A percentile compares a stretch with the other conserved stretches of the same genome.
phyloP scores from a whole-genome alignment of 2,329 filamentous ascomycete species.

The Dothideomycetes sp. region DNA sequence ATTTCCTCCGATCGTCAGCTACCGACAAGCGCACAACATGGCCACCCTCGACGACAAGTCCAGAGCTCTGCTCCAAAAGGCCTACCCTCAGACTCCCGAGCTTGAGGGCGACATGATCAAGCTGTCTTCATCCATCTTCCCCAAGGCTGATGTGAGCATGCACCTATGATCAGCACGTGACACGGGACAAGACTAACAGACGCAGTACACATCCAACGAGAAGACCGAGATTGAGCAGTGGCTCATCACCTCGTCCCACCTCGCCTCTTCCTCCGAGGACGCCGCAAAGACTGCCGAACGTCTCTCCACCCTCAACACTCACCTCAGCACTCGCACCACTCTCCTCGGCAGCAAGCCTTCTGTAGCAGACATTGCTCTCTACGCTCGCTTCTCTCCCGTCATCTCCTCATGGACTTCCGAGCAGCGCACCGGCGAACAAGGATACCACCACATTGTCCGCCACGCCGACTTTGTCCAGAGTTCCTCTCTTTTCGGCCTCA shows the following conservation, averaged over 20 bases:
- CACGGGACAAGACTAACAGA: slow-evolving; percentile 25
- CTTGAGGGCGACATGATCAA: slow-evolving; percentile 25
- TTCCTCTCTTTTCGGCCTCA: slow-evolving; percentile 60
- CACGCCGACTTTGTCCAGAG: slow-evolving; percentile 94
- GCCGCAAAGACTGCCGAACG: slow-evolving; percentile 50
- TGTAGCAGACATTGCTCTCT: slow-evolving; percentile 75
- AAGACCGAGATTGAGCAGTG: slow-evolving; percentile 83
- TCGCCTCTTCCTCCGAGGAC: slow-evolving; percentile 53
- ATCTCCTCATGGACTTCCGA: slow-evolving; percentile 75
- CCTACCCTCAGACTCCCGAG: slow-evolving; percentile 26
- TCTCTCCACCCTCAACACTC: slow-evolving; percentile 71
- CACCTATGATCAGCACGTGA: background rate
- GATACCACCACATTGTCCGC: slow-evolving; percentile 83
- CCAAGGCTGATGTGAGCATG: slow-evolving; percentile 22
- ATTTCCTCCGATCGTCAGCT: background rate
- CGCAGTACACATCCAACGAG: slow-evolving; percentile 66
- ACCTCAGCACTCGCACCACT: slow-evolving; percentile 81
- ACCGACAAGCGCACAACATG: slow-evolving; percentile 19
- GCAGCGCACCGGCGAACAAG: slow-evolving; percentile 80
- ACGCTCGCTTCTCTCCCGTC: slow-evolving; percentile 64
- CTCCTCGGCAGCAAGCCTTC: slow-evolving; percentile 84
- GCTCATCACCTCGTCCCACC: slow-evolving; percentile 66
- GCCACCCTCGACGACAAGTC: slow-evolving; percentile 26
- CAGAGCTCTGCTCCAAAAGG: slow-evolving; percentile 23
- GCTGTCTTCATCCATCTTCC: slow-evolving; percentile 27